Evolutionary conservation across 805 yeast species (phyloP), one percentile per base, ranked within the genome.

Genomic region (Wickerhamomyces pijperi): DNA sequence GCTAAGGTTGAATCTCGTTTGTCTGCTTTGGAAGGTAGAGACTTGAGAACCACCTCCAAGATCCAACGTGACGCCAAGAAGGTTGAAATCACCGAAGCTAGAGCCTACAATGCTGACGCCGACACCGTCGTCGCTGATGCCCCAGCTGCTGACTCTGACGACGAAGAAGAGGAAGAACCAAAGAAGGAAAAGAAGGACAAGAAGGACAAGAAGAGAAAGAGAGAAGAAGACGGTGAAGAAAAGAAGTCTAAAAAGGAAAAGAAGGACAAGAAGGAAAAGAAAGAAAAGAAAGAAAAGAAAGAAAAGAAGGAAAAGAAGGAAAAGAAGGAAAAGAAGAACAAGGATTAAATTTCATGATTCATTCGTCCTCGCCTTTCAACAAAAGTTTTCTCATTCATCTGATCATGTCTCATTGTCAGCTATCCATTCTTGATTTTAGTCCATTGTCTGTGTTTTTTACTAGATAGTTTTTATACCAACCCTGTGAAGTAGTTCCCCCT

Each of bases 21-120:
- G 54, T 84, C 95, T 60, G 84, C 88, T 44, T 72, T 92, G 51
- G 98, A 92, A 68, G 98, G 98, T 51, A 85, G 95, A 65, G 97
- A 92, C 62, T 66, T 88, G 59, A 81, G 95, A 70, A 81, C 95
- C 33, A 79, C 94, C 36, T 76, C 94, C 40, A 78, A 80, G 68
- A 78, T 85, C 49, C 78, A 76, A 44, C 83, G 81, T 61, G 84
- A 83, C 54, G 82, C 79, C 59, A 79, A 82, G 61, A 90, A 88
- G 76, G 79, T 87, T 49, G 94, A 83, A 46, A 73, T 90, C 51
- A 65, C 85, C 39, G 90, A 85, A 59, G 78, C 90, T 38, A 72
- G 81, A 61, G 83, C 90, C 42, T 92, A 92, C 68, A 92, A 90
- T 57, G 94, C 85, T 32, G 97, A 88, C 60, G 97, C 97, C 36